These are phyloP conservation scores for Serendipita indica DNA, from an alignment of 768 basidiomycete genomes.

Conservation along the genomic window DNA sequence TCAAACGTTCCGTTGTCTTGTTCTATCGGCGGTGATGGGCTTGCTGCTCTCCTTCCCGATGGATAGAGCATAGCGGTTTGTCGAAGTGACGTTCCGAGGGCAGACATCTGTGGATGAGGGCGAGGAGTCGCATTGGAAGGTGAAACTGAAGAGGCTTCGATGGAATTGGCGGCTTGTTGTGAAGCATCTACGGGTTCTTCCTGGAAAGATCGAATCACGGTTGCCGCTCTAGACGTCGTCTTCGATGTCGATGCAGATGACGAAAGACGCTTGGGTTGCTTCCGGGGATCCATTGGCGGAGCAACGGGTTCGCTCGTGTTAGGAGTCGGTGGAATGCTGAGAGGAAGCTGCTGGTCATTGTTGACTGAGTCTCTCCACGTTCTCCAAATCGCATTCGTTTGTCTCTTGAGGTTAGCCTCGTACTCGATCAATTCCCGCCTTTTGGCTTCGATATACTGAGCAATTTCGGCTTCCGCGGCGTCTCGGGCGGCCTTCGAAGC, in stretches of 20 bases:
- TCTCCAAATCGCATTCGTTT: neutral
- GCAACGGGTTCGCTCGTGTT: neutral
- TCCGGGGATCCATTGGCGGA: neutral
- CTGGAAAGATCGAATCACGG: neutral
- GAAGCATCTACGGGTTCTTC: neutral
- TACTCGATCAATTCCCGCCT: neutral
- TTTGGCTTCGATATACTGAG: neutral
- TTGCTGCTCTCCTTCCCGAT: too few species aligned
- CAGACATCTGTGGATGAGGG: neutral
- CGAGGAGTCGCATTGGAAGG: neutral
- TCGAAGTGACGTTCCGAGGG: neutral
- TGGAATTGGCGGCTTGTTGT: neutral
- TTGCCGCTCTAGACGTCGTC: neutral
- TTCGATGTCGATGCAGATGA: neutral
- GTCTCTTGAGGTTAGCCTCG: neutral
- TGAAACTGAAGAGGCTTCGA: neutral
- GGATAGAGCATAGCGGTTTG: neutral
- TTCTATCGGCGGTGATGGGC: neutral
- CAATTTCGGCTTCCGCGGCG: neutral
- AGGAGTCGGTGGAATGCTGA: neutral
- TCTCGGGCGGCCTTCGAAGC: neutral
- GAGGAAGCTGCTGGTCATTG: neutral
- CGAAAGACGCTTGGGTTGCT: neutral
- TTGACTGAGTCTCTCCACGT: neutral
- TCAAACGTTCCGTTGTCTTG: neutral